Percentiles rank a stretch among this genome's conserved stretches.
Evolutionary conservation across 495 filamentous ascomycete species (phyloP).

Genomic region (Aspergillus heteromorphus): DNA sequence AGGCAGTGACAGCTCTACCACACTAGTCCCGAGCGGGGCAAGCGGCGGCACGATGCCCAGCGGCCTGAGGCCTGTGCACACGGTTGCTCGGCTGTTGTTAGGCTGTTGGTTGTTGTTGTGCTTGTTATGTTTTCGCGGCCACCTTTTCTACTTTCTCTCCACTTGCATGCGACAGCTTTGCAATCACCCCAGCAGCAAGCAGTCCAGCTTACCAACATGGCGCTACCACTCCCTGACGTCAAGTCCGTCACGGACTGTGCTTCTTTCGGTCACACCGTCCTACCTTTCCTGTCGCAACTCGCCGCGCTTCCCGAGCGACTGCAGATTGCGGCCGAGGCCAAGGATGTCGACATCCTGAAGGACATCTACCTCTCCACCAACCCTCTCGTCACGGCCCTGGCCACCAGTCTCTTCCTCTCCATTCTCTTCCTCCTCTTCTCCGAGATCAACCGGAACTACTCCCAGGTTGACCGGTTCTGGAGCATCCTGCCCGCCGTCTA

Average conservation of each 20-base stretch:
- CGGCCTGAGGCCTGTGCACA: conserved; percentile 25
- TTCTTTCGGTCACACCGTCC: conserved; percentile 65
- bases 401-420: conserved; percentile 61
- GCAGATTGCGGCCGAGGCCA: conserved; percentile 41
- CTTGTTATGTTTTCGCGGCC: conserved; percentile 3
- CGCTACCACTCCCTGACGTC: conserved; percentile 59
- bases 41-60: background rate
- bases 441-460: conserved; percentile 88
- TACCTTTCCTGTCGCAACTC: conserved; percentile 74
- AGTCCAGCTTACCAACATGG: conserved; percentile 39
- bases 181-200: conserved; percentile 1
- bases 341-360: conserved; percentile 49
- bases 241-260: conserved; percentile 64
- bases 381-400: conserved; percentile 72
- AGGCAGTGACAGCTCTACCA: background rate
- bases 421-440: conserved; percentile 64
- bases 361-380: conserved; percentile 82
- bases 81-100: background rate
- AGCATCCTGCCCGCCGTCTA: conserved; percentile 82
- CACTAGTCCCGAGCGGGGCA: too few relatives aligned
- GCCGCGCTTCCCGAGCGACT: conserved; percentile 62
- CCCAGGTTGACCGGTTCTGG: conserved; percentile 91
- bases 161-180: conserved; percentile 1
- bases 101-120: background rate
- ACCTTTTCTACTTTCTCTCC: conserved; percentile 1